Percentiles rank a stretch among this genome's conserved stretches.
phyloP scores from a whole-genome alignment of 257 asterid species.

The Leonotis leonurus region DNA sequence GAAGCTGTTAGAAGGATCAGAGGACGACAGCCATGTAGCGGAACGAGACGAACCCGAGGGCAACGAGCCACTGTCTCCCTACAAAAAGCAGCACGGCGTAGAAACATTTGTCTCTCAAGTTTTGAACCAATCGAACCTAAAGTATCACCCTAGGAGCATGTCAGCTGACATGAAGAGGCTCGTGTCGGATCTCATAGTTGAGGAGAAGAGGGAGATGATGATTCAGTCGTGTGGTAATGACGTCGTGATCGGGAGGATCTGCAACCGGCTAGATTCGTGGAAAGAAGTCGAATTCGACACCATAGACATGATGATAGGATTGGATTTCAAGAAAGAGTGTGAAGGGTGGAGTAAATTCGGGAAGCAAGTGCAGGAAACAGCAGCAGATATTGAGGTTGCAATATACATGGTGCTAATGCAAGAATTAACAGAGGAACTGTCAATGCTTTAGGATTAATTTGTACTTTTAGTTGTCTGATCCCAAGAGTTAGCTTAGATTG shows the following conservation, averaged over 20 bases:
- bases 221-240: constrained; percentile 20
- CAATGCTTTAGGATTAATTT: not conserved
- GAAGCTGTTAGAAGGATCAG: constrained; percentile 48
- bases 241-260: constrained; percentile 31
- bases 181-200: constrained; percentile 48
- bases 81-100: constrained; percentile 11
- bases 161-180: constrained; percentile 49
- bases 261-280: constrained; percentile 45
- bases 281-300: constrained; percentile 39
- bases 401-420: constrained; percentile 30
- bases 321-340: constrained; percentile 36
- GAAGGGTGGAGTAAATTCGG: constrained; percentile 38
- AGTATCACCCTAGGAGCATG: constrained; percentile 4
- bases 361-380: constrained; percentile 34
- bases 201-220: constrained; percentile 30
- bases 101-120: constrained; percentile 28
- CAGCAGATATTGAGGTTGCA: constrained; percentile 40
- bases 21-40: constrained; percentile 23
- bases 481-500: constrained; percentile 5
- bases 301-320: constrained; percentile 54
- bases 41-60: constrained; percentile 6
- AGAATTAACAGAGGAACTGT: constrained; percentile 38
- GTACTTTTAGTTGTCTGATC: not conserved
- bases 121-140: constrained; percentile 20
- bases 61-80: constrained; percentile 13